Conservation (phyloP, 352 stramenopile genomes). For the Globisporangium perplexum region DNA sequence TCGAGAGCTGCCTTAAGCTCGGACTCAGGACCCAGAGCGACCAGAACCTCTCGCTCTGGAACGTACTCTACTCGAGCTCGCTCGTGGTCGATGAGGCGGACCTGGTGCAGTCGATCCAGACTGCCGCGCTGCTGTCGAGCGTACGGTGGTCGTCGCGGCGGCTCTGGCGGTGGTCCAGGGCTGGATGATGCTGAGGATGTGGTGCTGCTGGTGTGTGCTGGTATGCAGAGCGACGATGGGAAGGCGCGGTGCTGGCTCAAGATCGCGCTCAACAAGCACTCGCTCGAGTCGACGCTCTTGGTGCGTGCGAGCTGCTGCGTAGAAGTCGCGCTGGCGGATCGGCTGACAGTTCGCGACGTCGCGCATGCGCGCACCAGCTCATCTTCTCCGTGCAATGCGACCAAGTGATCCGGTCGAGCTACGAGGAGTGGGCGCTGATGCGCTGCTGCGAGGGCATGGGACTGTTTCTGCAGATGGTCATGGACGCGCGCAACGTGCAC, state of each 20-base stretch:
- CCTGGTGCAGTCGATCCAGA: conserved; percentile 61
- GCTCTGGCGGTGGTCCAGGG: not conserved
- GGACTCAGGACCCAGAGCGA: conserved; percentile 40
- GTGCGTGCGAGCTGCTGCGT: conserved; percentile 17
- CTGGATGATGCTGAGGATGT: not conserved
- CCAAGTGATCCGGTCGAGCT: conserved; percentile 63
- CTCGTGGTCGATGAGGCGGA: conserved; percentile 70
- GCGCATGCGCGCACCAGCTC: no score
- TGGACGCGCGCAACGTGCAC: conserved; percentile 58
- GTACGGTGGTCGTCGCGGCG: conserved; percentile 17
- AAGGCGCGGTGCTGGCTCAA: conserved; percentile 77
- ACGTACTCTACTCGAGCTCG: conserved; percentile 64
- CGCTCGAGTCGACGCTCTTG: conserved; percentile 72
- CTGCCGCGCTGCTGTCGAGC: conserved; percentile 59
- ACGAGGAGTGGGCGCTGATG: conserved; percentile 80
- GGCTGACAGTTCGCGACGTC: not conserved
- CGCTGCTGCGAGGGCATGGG: conserved; percentile 65
- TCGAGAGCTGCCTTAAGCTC: conserved; percentile 58
- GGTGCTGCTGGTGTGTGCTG: not conserved
- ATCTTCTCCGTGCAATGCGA: conserved; percentile 75
- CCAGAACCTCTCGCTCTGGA: conserved; percentile 59
- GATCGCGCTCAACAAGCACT: conserved; percentile 72
- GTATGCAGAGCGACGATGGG: conserved; percentile 43
- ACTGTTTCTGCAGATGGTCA: conserved; percentile 72
- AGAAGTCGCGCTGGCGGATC: not conserved